Percentiles rank a stretch among this genome's conserved stretches.
Conservation (phyloP, 345 rosid genomes). For the Rhodamnia rubescens region DNA sequence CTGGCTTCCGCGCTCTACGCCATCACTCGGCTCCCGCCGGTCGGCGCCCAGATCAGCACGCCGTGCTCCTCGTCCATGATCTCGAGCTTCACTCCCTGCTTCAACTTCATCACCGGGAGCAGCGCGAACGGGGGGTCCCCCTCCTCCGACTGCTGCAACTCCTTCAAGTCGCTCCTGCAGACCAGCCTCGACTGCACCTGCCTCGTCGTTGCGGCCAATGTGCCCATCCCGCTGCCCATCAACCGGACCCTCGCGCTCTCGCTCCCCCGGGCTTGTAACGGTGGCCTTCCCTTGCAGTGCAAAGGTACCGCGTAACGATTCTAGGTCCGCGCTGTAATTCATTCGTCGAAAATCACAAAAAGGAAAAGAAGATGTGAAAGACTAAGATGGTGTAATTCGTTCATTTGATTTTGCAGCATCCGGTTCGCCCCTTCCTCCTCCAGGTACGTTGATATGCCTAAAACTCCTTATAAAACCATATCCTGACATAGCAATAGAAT, state of each 20-base stretch:
- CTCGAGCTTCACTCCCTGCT: slow-evolving; percentile 71
- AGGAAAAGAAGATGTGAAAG: neutral
- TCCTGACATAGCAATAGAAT: neutral
- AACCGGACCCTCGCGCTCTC: slow-evolving; percentile 49
- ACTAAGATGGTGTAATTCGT: neutral
- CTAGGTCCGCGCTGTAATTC: neutral
- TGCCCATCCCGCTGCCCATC: slow-evolving; percentile 63
- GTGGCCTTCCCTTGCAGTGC: slow-evolving; percentile 56
- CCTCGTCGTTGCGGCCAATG: slow-evolving; percentile 54
- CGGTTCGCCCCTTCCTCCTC: slow-evolving; percentile 76
- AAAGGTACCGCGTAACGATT: slow-evolving; percentile 27
- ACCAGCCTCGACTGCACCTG: slow-evolving; percentile 58
- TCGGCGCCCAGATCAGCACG: slow-evolving; percentile 53
- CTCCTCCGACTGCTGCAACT: slow-evolving; percentile 47
- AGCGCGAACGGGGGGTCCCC: slow-evolving; percentile 43
- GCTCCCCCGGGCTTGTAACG: slow-evolving; percentile 65
- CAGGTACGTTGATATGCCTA: slow-evolving; percentile 30
- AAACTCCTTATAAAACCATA: neutral
- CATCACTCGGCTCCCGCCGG: neutral
- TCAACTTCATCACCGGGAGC: slow-evolving; percentile 76
- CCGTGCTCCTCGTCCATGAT: slow-evolving; percentile 77
- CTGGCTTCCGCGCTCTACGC: neutral
- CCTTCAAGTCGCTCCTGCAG: slow-evolving; percentile 39
- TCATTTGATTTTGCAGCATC: slow-evolving; percentile 37
- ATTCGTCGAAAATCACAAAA: neutral